Base-by-base conservation (phyloP, 23 red algal species). In the Gracilaria gracilis region DNA sequence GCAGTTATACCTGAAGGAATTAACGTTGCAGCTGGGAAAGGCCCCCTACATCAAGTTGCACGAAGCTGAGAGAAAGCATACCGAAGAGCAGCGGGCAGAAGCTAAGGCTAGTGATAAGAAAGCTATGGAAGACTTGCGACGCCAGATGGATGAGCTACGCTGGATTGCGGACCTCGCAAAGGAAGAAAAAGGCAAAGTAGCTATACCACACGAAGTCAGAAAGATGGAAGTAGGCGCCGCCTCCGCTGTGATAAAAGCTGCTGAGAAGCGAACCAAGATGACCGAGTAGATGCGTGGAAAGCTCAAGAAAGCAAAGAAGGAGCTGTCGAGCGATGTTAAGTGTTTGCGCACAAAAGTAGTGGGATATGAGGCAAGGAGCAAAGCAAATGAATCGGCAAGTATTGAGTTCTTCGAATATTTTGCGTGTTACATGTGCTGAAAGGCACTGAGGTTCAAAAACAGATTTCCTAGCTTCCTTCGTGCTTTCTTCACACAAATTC, bases 141-240 rank as follows among this genome's bases (percentile, higher is more conserved):
- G 53, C 37, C 83, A 82, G 24, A 58, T 94, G 67, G 83, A 74
- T 57, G 92, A 94, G 40, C 59, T 88, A 4, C 82, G 82, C 23
- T 32, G 92, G 16, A 80, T 87, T 61, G 92, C 92, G 28, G 92
- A 94, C 73, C 74, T 72, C 4, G 92, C 92, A 17, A 94, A 94
- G 33, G 83, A 81, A 3, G 92, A 87, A 29, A 87, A 88, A 42
- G 92, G 88, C 37, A 87, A 87, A 54, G 75, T 86, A 4, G 84
- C 82, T 27, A 87, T 94, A 75, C 88, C 92, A n/a, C 88, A 94
- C 57, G 92, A 94, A 76, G 92, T 83, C 16, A 28, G 92, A 40
- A 94, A 94, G 48, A 87, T 88, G 92, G 92, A 94, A 50, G 92
- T 83, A 25, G 71, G 80, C 20, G 69, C 36, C 34, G 78, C 89